These are phyloP conservation scores for Phalaenopsis equestris DNA, from an alignment of 106 monocot species.

Conservation along the genomic window DNA sequence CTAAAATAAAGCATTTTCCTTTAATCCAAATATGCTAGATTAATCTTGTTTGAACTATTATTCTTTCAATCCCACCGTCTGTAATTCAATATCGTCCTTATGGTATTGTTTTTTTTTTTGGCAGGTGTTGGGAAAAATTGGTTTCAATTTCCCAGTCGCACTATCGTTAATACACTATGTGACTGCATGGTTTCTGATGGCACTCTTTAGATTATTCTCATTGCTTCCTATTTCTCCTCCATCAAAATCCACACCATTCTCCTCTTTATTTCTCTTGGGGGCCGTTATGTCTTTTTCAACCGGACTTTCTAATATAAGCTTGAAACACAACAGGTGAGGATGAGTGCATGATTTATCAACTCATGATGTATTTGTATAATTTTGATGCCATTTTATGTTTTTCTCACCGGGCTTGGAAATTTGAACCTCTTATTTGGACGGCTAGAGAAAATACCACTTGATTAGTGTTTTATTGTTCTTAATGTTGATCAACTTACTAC, in stretches of 20 bases:
- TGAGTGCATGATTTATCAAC: background rate
- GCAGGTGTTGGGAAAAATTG: slow-evolving; percentile 89
- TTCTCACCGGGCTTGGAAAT: background rate
- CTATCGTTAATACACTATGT: slow-evolving; percentile 82
- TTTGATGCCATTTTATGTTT: background rate
- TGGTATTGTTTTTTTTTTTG: background rate
- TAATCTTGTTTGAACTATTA: background rate
- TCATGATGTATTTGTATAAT: slow-evolving; percentile 1
- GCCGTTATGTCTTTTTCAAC: slow-evolving; percentile 93
- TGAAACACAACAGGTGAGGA: slow-evolving; percentile 86
- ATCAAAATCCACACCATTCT: slow-evolving; percentile 80
- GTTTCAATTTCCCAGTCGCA: slow-evolving; percentile 92
- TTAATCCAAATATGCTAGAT: background rate
- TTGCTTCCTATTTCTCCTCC: slow-evolving; percentile 81
- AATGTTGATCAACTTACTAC: background rate
- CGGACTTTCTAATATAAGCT: slow-evolving; percentile 87
- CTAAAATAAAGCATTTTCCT: background rate
- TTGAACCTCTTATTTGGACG: background rate
- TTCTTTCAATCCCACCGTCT: background rate
- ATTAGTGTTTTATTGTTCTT: background rate
- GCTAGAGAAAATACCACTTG: background rate
- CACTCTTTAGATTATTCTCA: slow-evolving; percentile 55
- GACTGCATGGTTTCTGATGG: slow-evolving; percentile 79
- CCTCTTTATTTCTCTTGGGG: slow-evolving; percentile 84
- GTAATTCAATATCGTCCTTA: background rate